Evolutionary conservation across 768 basidiomycete species (phyloP).

Genomic region (Suillus decipiens): DNA sequence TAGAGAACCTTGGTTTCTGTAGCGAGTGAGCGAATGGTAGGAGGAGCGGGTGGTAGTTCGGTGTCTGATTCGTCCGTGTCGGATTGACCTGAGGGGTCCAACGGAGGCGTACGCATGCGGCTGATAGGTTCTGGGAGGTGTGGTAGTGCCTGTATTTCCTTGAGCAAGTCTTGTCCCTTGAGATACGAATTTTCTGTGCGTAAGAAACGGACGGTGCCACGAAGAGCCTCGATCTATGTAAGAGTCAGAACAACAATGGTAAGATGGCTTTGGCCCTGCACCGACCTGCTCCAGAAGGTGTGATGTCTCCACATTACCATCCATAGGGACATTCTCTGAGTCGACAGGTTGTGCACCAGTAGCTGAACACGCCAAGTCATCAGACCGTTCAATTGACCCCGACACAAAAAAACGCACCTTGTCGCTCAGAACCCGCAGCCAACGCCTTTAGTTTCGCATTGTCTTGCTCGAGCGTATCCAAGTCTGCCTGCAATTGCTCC

Average conservation of each 20-base stretch:
- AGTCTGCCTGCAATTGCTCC: slow-evolving; percentile 87
- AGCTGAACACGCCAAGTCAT: slow-evolving; percentile 27
- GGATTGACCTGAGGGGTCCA: slow-evolving; percentile 63
- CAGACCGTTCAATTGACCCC: not conserved
- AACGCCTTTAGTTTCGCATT: slow-evolving; percentile 78
- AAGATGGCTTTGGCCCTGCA: not conserved
- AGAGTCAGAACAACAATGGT: slow-evolving; percentile 14
- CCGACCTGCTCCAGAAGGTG: slow-evolving; percentile 85
- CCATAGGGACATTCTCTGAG: slow-evolving; percentile 63
- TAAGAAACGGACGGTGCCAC: slow-evolving; percentile 89
- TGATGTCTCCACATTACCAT: slow-evolving; percentile 84
- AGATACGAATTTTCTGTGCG: slow-evolving; percentile 92
- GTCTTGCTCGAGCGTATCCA: slow-evolving; percentile 86
- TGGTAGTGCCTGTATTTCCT: slow-evolving; percentile 76
- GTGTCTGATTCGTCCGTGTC: slow-evolving; percentile 67
- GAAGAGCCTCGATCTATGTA: slow-evolving; percentile 81
- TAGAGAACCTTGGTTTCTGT: slow-evolving; percentile 87
- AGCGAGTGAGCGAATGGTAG: slow-evolving; percentile 64
- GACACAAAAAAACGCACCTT: slow-evolving; percentile 47
- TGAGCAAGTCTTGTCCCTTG: slow-evolving; percentile 88
- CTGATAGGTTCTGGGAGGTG: slow-evolving; percentile 52
- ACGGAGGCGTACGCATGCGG: slow-evolving; percentile 62
- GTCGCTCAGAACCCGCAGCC: slow-evolving; percentile 67
- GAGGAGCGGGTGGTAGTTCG: slow-evolving; percentile 45
- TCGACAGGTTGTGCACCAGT: slow-evolving; percentile 54